Evolutionary conservation across 2,329 filamentous ascomycete species (phyloP).

Genomic region (Blumeria graminis): DNA sequence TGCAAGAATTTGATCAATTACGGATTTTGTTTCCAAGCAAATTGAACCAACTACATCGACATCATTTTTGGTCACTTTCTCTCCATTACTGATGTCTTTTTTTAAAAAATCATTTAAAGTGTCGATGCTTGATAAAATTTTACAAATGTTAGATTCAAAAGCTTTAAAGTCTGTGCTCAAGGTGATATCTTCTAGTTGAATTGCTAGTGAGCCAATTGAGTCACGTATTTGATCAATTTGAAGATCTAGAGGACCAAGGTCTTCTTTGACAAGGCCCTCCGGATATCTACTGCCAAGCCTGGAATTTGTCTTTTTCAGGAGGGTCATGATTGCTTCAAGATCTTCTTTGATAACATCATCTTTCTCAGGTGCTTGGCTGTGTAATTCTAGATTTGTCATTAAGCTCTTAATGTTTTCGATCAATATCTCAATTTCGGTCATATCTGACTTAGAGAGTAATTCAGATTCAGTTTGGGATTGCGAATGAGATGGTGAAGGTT

Average conservation of each 20-base stretch:
- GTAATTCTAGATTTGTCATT: slow-evolving; percentile 25
- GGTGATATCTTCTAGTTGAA: slow-evolving; percentile 43
- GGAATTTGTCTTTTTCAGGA: slow-evolving; percentile 71
- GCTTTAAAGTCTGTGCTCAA: slow-evolving; percentile 57
- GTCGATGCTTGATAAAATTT: slow-evolving; percentile 52
- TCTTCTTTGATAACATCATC: slow-evolving; percentile 54
- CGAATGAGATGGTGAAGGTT: slow-evolving; percentile 18
- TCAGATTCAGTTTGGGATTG: slow-evolving; percentile 16
- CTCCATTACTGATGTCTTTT: slow-evolving; percentile 21
- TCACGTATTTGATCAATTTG: slow-evolving; percentile 56
- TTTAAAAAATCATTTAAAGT: slow-evolving; percentile 32
- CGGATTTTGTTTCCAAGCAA: slow-evolving; percentile 63
- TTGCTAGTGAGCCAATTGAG: slow-evolving; percentile 37
- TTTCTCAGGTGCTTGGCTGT: slow-evolving; percentile 14
- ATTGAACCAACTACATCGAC: slow-evolving; percentile 59
- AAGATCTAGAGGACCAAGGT: slow-evolving; percentile 26
- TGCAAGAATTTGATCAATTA: slow-evolving; percentile 47
- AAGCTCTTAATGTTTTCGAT: slow-evolving; percentile 30
- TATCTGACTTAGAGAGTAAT: slow-evolving; percentile 26
- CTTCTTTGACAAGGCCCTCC: slow-evolving; percentile 45
- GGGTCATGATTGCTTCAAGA: slow-evolving; percentile 70
- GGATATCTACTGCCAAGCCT: slow-evolving; percentile 65
- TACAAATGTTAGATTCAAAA: slow-evolving; percentile 55
- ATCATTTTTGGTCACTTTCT: slow-evolving; percentile 57
- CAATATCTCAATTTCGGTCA: slow-evolving; percentile 29